Conservation (phyloP, 805 yeast genomes). For the Nakazawaea ernobii region DNA sequence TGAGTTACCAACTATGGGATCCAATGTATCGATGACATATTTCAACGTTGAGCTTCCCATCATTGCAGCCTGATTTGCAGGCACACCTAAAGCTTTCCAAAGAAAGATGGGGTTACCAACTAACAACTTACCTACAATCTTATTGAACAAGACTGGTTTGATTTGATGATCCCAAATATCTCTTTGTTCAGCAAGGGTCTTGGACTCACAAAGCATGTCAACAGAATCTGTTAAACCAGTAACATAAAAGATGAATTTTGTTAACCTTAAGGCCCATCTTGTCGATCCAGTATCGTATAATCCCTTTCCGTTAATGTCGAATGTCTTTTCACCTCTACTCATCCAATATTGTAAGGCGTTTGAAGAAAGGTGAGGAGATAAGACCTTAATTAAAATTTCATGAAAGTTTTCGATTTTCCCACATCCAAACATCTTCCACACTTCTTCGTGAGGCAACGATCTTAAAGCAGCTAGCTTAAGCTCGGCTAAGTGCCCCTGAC, state of each 20-base stretch:
- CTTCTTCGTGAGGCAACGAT: conserved; percentile 46
- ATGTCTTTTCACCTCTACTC: conserved; percentile 54
- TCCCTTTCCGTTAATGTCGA: conserved; percentile 50
- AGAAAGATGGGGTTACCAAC: conserved; percentile 81
- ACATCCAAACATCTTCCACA: conserved; percentile 74
- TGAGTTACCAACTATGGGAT: conserved; percentile 63
- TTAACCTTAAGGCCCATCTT: conserved; percentile 76
- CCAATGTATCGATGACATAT: conserved; percentile 72
- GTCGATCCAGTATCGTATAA: conserved; percentile 80
- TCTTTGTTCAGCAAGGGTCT: conserved; percentile 56
- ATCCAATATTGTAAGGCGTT: conserved; percentile 81
- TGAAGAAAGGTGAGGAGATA: conserved; percentile 70
- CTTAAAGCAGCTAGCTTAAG: conserved; percentile 69
- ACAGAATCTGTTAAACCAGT: conserved; percentile 50
- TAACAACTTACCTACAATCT: conserved; percentile 57
- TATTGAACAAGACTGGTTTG: conserved; percentile 67
- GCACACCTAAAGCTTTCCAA: conserved; percentile 90
- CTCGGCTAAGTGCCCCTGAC: conserved; percentile 76
- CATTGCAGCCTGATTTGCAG: conserved; percentile 76
- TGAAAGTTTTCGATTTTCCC: conserved; percentile 55
- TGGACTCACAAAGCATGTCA: conserved; percentile 49
- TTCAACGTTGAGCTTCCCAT: conserved; percentile 68
- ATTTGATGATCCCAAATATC: conserved; percentile 57
- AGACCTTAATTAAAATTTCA: conserved; percentile 45
- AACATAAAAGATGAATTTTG: conserved; percentile 50